Conservation (phyloP, 208 protist genomes). For the Trypanosoma lewisi region DNA sequence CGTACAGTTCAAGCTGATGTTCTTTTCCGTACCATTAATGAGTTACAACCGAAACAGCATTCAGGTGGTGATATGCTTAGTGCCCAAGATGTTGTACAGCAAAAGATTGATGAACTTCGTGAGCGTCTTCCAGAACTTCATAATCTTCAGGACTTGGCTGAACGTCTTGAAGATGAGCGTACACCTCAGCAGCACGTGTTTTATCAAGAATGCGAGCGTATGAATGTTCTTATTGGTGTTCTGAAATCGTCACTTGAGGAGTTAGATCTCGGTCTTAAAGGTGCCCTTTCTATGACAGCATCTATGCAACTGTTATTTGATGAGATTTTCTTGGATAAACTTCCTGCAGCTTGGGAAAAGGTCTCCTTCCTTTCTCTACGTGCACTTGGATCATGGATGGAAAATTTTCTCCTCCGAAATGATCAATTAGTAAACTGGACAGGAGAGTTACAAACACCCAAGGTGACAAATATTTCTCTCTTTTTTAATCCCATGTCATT, state of each 20-base stretch:
- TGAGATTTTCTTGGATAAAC: slow-evolving; percentile 89
- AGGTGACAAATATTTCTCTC: slow-evolving; percentile 93
- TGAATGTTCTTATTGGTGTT: slow-evolving; percentile 95
- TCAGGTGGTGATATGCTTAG: slow-evolving; percentile 82
- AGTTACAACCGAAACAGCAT: slow-evolving; percentile 95
- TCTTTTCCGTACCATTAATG: slow-evolving; percentile 96
- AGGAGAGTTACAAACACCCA: slow-evolving; percentile 90
- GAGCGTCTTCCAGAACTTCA: slow-evolving; percentile 89
- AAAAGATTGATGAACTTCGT: slow-evolving; percentile 92
- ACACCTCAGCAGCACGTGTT: slow-evolving; percentile 98
- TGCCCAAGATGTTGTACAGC: slow-evolving; percentile 89
- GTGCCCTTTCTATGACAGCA: slow-evolving; percentile 92
- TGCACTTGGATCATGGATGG: slow-evolving; percentile 94
- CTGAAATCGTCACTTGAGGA: slow-evolving; percentile 94
- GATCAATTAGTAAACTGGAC: slow-evolving; percentile 95
- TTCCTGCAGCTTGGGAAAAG: slow-evolving; percentile 94
- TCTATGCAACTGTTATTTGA: slow-evolving; percentile 93
- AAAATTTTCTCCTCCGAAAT: slow-evolving; percentile 94
- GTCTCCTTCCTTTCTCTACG: slow-evolving; percentile 96
- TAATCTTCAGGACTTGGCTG: slow-evolving; percentile 91
- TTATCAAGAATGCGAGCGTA: slow-evolving; percentile 98
- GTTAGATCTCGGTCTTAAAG: slow-evolving; percentile 96
- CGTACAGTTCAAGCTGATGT: slow-evolving; percentile 94
- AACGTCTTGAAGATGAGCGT: slow-evolving; percentile 95
- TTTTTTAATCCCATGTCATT: slow-evolving; percentile 99